Percentiles rank a stretch among this genome's conserved stretches.
Evolutionary conservation across 177 flowering plant species (phyloP).

Genomic region (Vitis hybrid): DNA sequence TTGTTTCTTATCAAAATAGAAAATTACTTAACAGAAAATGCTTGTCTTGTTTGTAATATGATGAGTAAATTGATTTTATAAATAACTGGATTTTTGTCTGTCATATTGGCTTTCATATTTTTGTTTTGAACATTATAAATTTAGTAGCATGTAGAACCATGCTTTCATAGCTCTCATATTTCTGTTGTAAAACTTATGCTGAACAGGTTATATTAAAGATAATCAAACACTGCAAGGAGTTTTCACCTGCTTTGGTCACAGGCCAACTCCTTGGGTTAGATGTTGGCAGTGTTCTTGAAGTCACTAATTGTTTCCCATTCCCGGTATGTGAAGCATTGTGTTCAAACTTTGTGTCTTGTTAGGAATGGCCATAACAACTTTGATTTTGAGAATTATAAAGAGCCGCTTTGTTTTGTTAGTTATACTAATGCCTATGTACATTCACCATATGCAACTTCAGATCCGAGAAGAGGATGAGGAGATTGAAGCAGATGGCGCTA

Average conservation of each 20-base stretch:
- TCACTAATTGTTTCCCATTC: constrained; percentile 93
- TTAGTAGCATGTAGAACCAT: background rate
- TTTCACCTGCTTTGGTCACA: constrained; percentile 82
- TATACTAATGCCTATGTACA: background rate
- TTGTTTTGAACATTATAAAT: background rate
- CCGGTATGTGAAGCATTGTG: constrained; percentile 50
- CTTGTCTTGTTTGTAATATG: no score
- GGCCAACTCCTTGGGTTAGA: constrained; percentile 97
- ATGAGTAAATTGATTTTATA: no score
- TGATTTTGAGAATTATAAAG: background rate
- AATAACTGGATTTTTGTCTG: no score
- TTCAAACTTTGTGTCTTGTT: background rate
- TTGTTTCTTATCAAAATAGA: no score
- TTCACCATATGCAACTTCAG: constrained; percentile 27
- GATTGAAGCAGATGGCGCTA: constrained; percentile 98
- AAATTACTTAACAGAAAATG: no score
- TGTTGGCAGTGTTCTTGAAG: constrained; percentile 99
- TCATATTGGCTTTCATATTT: background rate
- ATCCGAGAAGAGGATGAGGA: constrained; percentile 91
- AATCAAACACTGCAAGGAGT: constrained; percentile 96
- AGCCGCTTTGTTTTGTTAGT: background rate
- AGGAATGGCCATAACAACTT: background rate
- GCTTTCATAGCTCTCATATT: background rate
- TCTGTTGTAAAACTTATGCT: background rate
- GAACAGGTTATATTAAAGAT: constrained; percentile 82